A percentile compares a stretch with the other conserved stretches of the same genome.
These are phyloP conservation scores for Colletotrichum tofieldiae DNA, from an alignment of 2,329 filamentous ascomycete genomes.

Conservation along the genomic window DNA sequence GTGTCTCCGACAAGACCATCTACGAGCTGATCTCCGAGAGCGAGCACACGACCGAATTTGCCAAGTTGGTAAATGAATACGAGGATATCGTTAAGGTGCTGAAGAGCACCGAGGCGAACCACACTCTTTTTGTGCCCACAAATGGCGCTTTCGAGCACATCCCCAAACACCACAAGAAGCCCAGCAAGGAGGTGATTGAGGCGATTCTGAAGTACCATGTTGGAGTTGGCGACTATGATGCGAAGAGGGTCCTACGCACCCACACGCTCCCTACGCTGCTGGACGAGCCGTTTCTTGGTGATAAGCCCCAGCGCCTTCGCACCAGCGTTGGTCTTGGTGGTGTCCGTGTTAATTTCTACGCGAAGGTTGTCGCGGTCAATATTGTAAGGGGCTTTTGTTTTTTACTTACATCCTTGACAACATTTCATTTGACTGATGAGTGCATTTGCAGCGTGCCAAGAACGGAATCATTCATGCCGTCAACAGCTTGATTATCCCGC, in stretches of 20 bases:
- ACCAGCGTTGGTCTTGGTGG: conserved; percentile 75
- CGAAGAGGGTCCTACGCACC: conserved; percentile 74
- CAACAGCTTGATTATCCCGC: conserved; percentile 82
- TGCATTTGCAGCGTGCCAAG: conserved; percentile 66
- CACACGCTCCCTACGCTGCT: conserved; percentile 83
- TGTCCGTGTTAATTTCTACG: conserved; percentile 83
- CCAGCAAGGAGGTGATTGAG: conserved; percentile 79
- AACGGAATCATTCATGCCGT: conserved; percentile 89
- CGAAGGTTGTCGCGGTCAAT: conserved; percentile 78
- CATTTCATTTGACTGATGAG: not conserved
- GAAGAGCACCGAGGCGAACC: conserved; percentile 81
- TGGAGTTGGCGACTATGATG: conserved; percentile 76
- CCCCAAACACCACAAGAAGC: conserved; percentile 70
- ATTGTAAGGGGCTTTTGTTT: conserved; percentile 65
- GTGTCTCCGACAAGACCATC: conserved; percentile 78
- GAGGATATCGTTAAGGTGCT: conserved; percentile 80
- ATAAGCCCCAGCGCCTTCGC: conserved; percentile 80
- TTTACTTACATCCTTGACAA: too few relatives aligned
- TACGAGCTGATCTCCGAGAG: conserved; percentile 84
- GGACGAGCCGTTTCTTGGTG: conserved; percentile 72
- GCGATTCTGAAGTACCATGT: conserved; percentile 83
- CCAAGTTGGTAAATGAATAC: conserved; percentile 81
- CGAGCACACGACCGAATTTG: conserved; percentile 84
- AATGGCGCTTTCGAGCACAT: conserved; percentile 81
- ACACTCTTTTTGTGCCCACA: conserved; percentile 86